Base-by-base conservation (phyloP, 441 rosid genomes). In the Croton setiger region DNA sequence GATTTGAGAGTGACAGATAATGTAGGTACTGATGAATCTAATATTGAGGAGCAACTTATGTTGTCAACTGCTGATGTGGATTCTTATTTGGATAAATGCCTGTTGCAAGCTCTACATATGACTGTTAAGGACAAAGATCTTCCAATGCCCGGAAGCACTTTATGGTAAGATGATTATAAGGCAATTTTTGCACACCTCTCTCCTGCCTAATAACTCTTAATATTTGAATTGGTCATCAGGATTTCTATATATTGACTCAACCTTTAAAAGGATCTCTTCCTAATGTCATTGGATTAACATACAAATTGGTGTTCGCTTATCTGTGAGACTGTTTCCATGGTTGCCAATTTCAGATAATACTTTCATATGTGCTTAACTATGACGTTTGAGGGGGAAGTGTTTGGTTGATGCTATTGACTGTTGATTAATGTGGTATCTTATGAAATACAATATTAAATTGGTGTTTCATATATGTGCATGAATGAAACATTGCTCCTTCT, bases 131-230 rank as follows among this genome's bases (percentile, higher is more conserved):
- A 92, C 49, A 94, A 90, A 75, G 98, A 94, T 78, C 92, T 94
- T 64, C 98, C 98, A 33, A 78, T 94, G 76, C 97, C 97, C 48
- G 99, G 99, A 70, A 94, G 99, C 79, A 87, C 96, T 45, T 75
- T 94, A n/a, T 94, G 98, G 99, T 94, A 83, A 75, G 81, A 58
- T 72, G 21, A 21, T 73, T 43, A 17, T 3, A 54, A 20, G 51
- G 60, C 14, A 63, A 18, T 39, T 39, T 57, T 27, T 21, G 63
- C 62, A 14, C 54, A 13, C 7, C 7, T 11, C 15, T 9, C 2
- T 57, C 47, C 5, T 4, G 12, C 3, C 11, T 51, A 5, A 5
- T 10, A 7, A 7, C 48, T 10, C 27, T 12, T 41, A 27, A 10
- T 17, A n/a, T 21, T 4, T 68, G 37, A 31, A 20, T 14, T 35